These are phyloP conservation scores for Nasturtium officinale DNA, from an alignment of 345 rosid species.

Conservation along the genomic window DNA sequence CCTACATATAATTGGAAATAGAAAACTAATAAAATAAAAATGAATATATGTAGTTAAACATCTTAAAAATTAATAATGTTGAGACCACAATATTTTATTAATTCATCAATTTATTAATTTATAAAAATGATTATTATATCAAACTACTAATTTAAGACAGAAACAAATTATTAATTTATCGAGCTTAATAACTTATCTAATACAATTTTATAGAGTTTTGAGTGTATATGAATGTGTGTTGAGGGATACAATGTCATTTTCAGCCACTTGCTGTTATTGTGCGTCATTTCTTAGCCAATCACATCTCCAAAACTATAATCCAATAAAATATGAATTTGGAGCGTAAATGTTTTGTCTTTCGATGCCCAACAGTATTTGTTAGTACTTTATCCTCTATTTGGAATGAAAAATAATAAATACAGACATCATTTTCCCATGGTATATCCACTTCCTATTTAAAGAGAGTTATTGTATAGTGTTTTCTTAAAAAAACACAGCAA, in stretches of 20 bases:
- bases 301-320: conserved; percentile 4
- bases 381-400: conserved; percentile 4
- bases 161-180: too few relatives aligned
- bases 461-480: neutral
- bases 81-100: too few relatives aligned
- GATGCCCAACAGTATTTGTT: neutral
- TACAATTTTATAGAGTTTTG: too few relatives aligned
- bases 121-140: too few relatives aligned
- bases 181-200: too few relatives aligned
- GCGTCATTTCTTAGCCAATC: conserved; percentile 25
- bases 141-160: too few relatives aligned
- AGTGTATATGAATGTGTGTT: conserved; percentile 2
- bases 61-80: too few relatives aligned
- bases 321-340: neutral
- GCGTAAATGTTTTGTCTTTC: conserved; percentile 9
- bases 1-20: neutral
- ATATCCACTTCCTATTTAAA: neutral
- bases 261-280: conserved; percentile 3
- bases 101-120: too few relatives aligned
- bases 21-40: neutral
- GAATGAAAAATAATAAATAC: conserved; percentile 9
- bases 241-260: conserved; percentile 4
- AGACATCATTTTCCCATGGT: conserved; percentile 19
- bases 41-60: neutral
- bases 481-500: neutral